Evolutionary conservation across 1,284 basidiomycete species (phyloP).

Genomic region (Xerocomus nothofagi): DNA sequence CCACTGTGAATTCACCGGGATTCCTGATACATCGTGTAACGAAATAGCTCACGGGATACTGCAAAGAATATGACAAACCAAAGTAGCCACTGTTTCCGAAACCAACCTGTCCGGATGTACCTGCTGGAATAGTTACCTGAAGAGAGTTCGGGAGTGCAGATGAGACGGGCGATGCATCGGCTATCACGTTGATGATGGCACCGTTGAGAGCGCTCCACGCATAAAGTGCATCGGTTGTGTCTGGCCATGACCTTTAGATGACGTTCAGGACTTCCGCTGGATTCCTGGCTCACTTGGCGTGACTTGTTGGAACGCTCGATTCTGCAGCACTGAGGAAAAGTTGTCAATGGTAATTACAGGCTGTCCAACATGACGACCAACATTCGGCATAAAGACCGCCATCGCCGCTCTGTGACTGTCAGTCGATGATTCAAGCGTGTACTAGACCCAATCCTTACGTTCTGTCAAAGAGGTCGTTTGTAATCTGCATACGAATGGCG

Average conservation of each 20-base stretch:
- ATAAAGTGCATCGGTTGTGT: neutral
- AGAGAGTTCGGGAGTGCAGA: neutral
- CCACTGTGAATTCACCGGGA: neutral
- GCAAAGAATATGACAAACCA: neutral
- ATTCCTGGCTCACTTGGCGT: constrained; percentile 43
- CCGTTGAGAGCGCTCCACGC: neutral
- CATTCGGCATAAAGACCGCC: constrained; percentile 57
- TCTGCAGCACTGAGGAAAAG: constrained; percentile 46
- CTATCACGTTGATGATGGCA: neutral
- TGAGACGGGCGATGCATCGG: neutral
- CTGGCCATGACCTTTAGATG: neutral
- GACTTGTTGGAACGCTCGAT: constrained; percentile 56
- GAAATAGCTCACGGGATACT: neutral
- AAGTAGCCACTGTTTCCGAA: neutral
- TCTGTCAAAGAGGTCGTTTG: neutral
- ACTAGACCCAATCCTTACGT: constrained; percentile 1
- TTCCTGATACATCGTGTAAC: neutral
- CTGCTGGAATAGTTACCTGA: neutral
- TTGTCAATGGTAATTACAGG: neutral
- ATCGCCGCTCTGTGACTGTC: constrained; percentile 47
- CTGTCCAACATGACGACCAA: constrained; percentile 24
- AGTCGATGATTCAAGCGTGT: neutral
- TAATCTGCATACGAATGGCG: neutral
- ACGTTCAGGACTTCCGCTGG: too few species aligned
- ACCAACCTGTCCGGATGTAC: neutral